These are phyloP conservation scores for Pseudogymnoascus sp. DNA, from an alignment of 2,329 filamentous ascomycete species.

Conservation along the genomic window DNA sequence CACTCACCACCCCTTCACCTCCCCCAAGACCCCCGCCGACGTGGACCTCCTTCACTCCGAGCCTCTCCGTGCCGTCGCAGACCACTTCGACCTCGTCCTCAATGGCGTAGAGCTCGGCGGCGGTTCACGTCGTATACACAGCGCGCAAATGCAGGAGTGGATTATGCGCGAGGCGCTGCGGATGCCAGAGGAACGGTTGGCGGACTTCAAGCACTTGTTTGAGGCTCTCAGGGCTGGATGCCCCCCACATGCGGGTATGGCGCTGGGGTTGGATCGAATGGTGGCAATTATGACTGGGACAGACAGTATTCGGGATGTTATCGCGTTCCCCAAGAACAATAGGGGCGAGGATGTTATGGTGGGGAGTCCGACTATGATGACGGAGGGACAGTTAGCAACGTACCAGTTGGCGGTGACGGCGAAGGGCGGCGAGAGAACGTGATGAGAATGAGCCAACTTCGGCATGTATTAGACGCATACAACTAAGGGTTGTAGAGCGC, in stretches of 20 bases:
- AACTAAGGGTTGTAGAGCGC: neutral
- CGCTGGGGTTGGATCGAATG: constrained; percentile 83
- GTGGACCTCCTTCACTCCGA: constrained; percentile 66
- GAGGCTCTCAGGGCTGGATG: constrained; percentile 77
- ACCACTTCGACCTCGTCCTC: constrained; percentile 92
- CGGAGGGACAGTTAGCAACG: constrained; percentile 37
- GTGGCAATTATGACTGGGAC: constrained; percentile 71
- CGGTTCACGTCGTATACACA: constrained; percentile 86
- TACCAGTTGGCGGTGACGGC: constrained; percentile 22
- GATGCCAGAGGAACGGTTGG: constrained; percentile 51
- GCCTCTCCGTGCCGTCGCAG: constrained; percentile 66
- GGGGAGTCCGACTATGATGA: constrained; percentile 65
- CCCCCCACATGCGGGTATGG: constrained; percentile 90
- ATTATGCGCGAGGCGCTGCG: constrained; percentile 74
- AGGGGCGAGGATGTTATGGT: constrained; percentile 83
- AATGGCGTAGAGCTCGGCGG: constrained; percentile 94
- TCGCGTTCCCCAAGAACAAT: constrained; percentile 92
- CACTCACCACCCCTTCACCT: constrained; percentile 94
- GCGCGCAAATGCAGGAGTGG: constrained; percentile 73
- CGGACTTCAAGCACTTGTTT: constrained; percentile 78
- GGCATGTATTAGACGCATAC: neutral
- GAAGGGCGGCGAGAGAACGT: neutral
- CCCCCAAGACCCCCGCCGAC: constrained; percentile 65
- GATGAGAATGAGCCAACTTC: neutral
- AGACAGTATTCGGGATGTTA: constrained; percentile 80